Evolutionary conservation across 306 rosid genomes (phyloP).

Genomic region (Vicia villosa): DNA sequence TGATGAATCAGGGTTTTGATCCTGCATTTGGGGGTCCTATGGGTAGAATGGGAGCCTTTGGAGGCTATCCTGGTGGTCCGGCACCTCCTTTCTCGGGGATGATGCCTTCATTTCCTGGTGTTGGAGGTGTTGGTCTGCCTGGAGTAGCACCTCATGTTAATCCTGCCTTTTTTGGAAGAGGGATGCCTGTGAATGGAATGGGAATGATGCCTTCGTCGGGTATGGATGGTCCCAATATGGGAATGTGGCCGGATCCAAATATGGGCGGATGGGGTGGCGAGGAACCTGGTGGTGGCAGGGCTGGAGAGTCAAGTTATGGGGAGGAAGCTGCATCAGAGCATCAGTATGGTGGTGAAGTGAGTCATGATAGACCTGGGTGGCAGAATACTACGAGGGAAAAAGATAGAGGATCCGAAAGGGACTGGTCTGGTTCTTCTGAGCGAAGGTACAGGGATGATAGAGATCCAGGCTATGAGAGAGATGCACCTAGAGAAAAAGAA

Average conservation of each 20-base stretch:
- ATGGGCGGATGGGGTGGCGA: conserved; percentile 96
- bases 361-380: conserved; percentile 89
- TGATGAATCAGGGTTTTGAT: conserved; percentile 97
- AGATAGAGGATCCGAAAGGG: conserved; percentile 93
- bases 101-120: conserved; percentile 77
- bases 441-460: conserved; percentile 84
- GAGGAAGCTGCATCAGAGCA: conserved; percentile 97
- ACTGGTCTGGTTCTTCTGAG: conserved; percentile 94
- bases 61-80: conserved; percentile 95
- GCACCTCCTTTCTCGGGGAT: conserved; percentile 85
- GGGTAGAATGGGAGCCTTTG: conserved; percentile 90
- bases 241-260: conserved; percentile 95
- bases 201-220: conserved; percentile 93
- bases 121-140: conserved; percentile 87
- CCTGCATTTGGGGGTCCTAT: conserved; percentile 90
- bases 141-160: conserved; percentile 98
- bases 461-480: conserved; percentile 81
- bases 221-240: conserved; percentile 93
- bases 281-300: conserved; percentile 87
- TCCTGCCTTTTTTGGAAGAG: conserved; percentile 96
- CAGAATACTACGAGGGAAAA: conserved; percentile 78
- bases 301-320: conserved; percentile 92
- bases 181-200: conserved; percentile 96
- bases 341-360: conserved; percentile 87
- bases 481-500: conserved; percentile 80